Percentiles rank a stretch among this genome's conserved stretches.
Conservation (phyloP, 2,329 filamentous ascomycete species). For the Beauveria sp. region DNA sequence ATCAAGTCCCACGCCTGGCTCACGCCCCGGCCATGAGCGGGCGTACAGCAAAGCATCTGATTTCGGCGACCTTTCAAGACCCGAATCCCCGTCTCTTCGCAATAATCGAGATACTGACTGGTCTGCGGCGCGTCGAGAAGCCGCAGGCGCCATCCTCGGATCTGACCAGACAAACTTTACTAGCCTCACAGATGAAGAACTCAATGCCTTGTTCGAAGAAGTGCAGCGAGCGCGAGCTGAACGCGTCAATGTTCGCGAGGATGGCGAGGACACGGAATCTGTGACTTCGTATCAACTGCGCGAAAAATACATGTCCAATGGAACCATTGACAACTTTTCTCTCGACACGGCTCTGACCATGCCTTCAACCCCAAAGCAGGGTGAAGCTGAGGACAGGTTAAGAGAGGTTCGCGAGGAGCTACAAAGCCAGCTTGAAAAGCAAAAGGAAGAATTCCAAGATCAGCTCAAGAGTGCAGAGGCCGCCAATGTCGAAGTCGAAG, state of each 20-base stretch:
- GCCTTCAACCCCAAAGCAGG: slow-evolving; percentile 80
- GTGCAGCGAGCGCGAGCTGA: slow-evolving; percentile 80
- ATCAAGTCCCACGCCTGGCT: slow-evolving; percentile 55
- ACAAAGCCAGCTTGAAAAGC: slow-evolving; percentile 73
- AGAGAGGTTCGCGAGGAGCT: slow-evolving; percentile 72
- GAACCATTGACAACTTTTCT: slow-evolving; percentile 92
- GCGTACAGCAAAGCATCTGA: slow-evolving; percentile 77
- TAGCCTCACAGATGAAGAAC: slow-evolving; percentile 83
- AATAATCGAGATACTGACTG: slow-evolving; percentile 81
- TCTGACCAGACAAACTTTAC: slow-evolving; percentile 79
- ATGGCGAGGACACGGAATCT: slow-evolving; percentile 85
- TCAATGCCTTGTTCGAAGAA: slow-evolving; percentile 89
- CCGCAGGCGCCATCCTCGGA: slow-evolving; percentile 83
- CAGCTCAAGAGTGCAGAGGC: slow-evolving; percentile 69
- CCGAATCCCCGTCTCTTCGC: slow-evolving; percentile 65
- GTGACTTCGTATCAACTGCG: slow-evolving; percentile 78
- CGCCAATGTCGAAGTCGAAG: slow-evolving; percentile 70
- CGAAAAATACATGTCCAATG: slow-evolving; percentile 93
- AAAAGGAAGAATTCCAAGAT: slow-evolving; percentile 75
- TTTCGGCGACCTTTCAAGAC: slow-evolving; percentile 60
- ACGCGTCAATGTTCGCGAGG: slow-evolving; percentile 63
- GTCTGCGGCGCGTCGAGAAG: slow-evolving; percentile 87
- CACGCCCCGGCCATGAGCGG: slow-evolving; percentile 64
- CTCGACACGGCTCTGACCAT: slow-evolving; percentile 90
- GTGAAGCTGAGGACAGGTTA: slow-evolving; percentile 67